phyloP scores from a whole-genome alignment of 768 basidiomycete species.

The Kwoniella mangroviensis region DNA sequence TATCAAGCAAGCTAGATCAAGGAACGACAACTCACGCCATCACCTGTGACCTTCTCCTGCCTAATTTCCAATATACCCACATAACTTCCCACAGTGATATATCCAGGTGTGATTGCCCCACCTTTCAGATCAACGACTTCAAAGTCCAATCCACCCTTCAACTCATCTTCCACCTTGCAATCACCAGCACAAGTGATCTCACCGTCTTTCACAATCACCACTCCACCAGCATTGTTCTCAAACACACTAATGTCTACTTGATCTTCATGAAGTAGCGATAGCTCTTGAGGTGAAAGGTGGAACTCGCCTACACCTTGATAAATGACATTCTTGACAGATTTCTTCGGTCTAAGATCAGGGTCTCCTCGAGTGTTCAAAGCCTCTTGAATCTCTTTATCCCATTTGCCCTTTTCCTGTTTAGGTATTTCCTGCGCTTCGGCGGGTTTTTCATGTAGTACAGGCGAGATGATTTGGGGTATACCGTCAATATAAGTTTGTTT shows the following conservation, averaged over 20 bases:
- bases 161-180: conserved; percentile 22
- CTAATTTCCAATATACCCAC: conserved; percentile 74
- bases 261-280: neutral
- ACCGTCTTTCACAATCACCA: conserved; percentile 64
- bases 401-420: conserved; percentile 66
- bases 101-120: conserved; percentile 66
- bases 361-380: conserved; percentile 73
- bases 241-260: conserved; percentile 24
- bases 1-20: too few relatives aligned
- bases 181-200: conserved; percentile 64
- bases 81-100: conserved; percentile 69
- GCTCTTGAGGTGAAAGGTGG: conserved; percentile 40
- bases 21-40: conserved; percentile 67
- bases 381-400: conserved; percentile 69
- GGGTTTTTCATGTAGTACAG: conserved; percentile 64
- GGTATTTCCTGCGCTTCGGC: conserved; percentile 61
- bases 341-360: conserved; percentile 67
- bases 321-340: conserved; percentile 61
- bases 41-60: conserved; percentile 69
- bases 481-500: conserved; percentile 85
- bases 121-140: conserved; percentile 68
- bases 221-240: conserved; percentile 43
- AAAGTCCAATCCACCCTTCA: conserved; percentile 42
- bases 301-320: conserved; percentile 71
- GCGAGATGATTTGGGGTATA: conserved; percentile 65